A percentile compares a stretch with the other conserved stretches of the same genome.
Evolutionary conservation across 2,329 filamentous ascomycete species (phyloP).

Genomic region (Aureobasidium sp.): DNA sequence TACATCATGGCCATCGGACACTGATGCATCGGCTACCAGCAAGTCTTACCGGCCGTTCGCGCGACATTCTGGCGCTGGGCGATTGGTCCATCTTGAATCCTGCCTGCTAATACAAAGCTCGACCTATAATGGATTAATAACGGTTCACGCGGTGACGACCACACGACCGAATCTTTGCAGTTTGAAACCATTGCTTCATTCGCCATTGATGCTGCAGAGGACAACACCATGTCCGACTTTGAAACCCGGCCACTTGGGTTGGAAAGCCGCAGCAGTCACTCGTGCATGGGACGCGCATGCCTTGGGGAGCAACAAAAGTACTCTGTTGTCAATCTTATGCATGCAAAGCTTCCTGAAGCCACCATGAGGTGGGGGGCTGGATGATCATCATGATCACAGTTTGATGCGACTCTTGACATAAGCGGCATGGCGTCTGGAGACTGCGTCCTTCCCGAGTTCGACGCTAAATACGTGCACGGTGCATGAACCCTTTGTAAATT

Average conservation of each 20-base stretch:
- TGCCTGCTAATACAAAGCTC: conserved; percentile 1
- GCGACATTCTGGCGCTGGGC: conserved; percentile 6
- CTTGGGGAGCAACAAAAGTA: neutral
- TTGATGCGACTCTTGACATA: conserved; percentile 8
- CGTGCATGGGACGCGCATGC: neutral
- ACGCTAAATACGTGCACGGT: neutral
- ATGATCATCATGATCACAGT: conserved; percentile 11
- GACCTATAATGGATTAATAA: conserved; percentile 3
- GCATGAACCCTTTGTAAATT: conserved; percentile 5
- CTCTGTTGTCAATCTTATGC: conserved; percentile 11
- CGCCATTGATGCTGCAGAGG: neutral
- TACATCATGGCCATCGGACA: neutral
- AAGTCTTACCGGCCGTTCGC: conserved; percentile 6
- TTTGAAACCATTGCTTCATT: neutral
- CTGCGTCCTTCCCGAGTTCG: conserved; percentile 8
- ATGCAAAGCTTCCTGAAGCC: conserved; percentile 13
- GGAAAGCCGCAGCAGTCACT: neutral
- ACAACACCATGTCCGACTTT: neutral
- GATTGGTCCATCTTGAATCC: neutral
- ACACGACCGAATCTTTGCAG: neutral
- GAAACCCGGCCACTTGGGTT: neutral
- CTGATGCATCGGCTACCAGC: neutral
- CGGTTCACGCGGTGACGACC: conserved; percentile 6
- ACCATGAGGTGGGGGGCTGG: conserved; percentile 9
- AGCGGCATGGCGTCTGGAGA: conserved; percentile 14